Conservation (phyloP, 129 eudicot genomes). For the Oenanthe sinensis region DNA sequence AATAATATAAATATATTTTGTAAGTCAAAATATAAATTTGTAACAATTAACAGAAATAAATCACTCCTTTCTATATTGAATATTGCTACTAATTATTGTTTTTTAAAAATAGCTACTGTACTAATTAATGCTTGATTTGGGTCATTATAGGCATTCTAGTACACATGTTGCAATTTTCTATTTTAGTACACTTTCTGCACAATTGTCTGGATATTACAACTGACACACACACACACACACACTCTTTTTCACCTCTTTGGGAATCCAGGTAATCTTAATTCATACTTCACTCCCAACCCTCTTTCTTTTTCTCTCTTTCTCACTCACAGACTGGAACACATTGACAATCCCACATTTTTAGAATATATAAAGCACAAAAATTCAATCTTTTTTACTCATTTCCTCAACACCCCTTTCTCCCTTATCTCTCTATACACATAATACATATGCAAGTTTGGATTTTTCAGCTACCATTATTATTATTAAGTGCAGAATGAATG, state of each 20-base stretch:
- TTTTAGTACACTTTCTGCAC: conserved; percentile 3
- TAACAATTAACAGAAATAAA: too few species aligned
- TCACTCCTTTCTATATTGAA: too few species aligned
- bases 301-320: background rate
- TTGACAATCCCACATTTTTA: background rate
- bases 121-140: background rate
- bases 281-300: background rate
- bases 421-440: background rate
- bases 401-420: background rate
- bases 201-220: background rate
- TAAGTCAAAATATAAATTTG: too few species aligned
- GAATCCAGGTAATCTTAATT: conserved; percentile 8
- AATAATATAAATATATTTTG: too few species aligned
- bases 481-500: conserved; percentile 5
- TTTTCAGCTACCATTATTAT: background rate
- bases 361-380: background rate
- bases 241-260: background rate
- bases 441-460: background rate
- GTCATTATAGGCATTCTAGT: background rate
- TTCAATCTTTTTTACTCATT: background rate
- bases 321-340: background rate
- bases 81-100: background rate
- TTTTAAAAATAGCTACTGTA: background rate
- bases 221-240: background rate
- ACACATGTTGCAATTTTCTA: background rate